Evolutionary conservation across 148 eudicot genomes (phyloP), one percentile per base, ranked within the genome.

Genomic region (Arbutus unedo): DNA sequence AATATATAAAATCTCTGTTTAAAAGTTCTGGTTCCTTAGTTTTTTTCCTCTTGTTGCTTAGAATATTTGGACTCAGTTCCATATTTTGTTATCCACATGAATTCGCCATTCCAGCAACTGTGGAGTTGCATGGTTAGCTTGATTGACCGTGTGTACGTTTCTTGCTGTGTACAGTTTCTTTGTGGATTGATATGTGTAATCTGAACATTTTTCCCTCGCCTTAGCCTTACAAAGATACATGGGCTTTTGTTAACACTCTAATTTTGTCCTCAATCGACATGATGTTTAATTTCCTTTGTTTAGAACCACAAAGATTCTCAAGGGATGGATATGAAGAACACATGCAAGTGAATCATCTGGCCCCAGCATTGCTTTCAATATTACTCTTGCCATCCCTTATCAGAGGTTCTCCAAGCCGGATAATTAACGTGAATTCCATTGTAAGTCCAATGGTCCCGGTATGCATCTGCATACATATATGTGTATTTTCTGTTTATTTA

Each of bases 271-370:
- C 64, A 23, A 64, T 78, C 80, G 51, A 44, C 76, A 77, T 79
- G 73, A 75, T 77, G 44, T 23, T 25, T 78, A 51, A 9, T 72
- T 55, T 79, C 16, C 21, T 83, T 78, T 84, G n/a, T 87, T 71
- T 79, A 93, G 98, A 96, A 89, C 94, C 97, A 59, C 99, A 96
- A 80, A 94, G 89, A 77, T 90, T 96, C 82, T 96, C 98, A 10
- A 92, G 87, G 81, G 95, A 96, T 78, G 97, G 92, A 25, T 85
- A 91, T 83, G 99, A 96, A 88, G 93, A 89, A 83, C 99, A 96
- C 87, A 88, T 96, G 98, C 99, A 96, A 94, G 99, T 94, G 84
- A 96, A 96, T 85, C 99, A 96, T 88, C 88, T 96, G 60, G 95
- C 98, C 79, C 96, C 99, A 68, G 99, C 99, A 79, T 80, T 96